Conservation (phyloP, 495 filamentous ascomycete genomes). For the Astrothelium subdiscretum region DNA sequence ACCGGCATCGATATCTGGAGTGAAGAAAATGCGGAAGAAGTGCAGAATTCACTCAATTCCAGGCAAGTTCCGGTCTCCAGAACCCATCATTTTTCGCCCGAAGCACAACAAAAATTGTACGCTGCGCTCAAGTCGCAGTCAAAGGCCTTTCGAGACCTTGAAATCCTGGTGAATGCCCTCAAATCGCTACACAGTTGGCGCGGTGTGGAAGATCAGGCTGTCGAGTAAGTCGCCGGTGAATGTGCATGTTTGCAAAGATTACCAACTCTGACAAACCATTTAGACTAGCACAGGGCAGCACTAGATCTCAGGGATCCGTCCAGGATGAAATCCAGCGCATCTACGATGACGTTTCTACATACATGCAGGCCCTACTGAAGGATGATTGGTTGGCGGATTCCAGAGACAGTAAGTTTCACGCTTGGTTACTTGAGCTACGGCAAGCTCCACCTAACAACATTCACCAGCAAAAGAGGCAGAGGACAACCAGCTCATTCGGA, state of each 20-base stretch:
- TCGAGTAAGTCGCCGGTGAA: conserved; percentile 13
- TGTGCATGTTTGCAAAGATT: too few species aligned
- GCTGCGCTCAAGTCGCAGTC: conserved; percentile 30
- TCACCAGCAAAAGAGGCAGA: conserved; percentile 8
- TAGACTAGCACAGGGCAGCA: not conserved
- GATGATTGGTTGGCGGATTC: not conserved
- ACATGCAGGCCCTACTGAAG: not conserved
- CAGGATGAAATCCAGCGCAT: not conserved
- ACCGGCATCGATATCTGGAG: conserved; percentile 14
- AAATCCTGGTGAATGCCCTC: conserved; percentile 54
- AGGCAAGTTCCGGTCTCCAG: not conserved
- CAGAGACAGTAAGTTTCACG: not conserved
- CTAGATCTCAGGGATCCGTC: not conserved
- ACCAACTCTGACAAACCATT: conserved; percentile 6
- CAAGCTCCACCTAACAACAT: not conserved
- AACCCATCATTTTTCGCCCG: not conserved
- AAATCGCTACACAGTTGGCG: conserved; percentile 53
- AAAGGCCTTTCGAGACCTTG: conserved; percentile 59
- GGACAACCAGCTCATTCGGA: conserved; percentile 41
- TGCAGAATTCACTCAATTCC: too few species aligned
- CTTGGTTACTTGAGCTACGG: not conserved
- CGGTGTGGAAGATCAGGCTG: conserved; percentile 29
- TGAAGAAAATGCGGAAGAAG: not conserved
- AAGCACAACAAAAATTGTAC: not conserved
- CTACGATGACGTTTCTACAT: not conserved